Evolutionary conservation across 2,329 filamentous ascomycete species (phyloP), one percentile per base, ranked within the genome.

Genomic region (Penicillium sp.): DNA sequence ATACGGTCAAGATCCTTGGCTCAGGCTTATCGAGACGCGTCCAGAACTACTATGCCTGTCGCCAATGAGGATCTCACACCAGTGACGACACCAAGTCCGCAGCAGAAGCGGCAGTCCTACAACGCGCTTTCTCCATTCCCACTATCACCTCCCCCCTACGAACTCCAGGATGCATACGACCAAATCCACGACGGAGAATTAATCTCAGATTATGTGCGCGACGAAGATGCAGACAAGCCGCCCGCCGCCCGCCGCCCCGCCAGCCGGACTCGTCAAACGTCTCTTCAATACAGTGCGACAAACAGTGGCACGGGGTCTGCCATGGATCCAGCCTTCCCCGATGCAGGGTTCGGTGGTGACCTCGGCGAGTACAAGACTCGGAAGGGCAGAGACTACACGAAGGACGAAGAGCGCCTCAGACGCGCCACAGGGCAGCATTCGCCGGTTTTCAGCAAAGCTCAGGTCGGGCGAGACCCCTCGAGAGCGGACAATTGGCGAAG

Each of bases 391-490:
- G 70, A 76, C 32, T 71, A 72, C 49, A 64, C 69, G 24, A 62
- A 67, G 47, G 75, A 78, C 49, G 71, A 73, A 56, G 66, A 68
- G 57, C 72, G 75, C 32, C 62, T 78, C 27, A 67, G 67, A 59
- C 69, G 71, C 22, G 75, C 70, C 18, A 75, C 73, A 7, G 62
- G 68, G 29, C 72, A 65, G 57, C 69, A 68, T 22, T 73, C 72
- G 2, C 74, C 75, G 2, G 68, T 77, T 21, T 71, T 78, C 55
- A 72, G 75, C 47, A 75, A 69, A 58, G 72, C 71, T 27, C 71
- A 66, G 36, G 64, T 65, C n/a, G 71, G 70, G 4, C 66, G 59
- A 47, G 56, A 61, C 16, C 59, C 62, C 5, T 57, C 74, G 43
- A 72, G 72, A 0, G 68, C 72, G 31, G 73, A 75, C 14, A 70